Conservation (phyloP, 1,284 basidiomycete species). For the Stereum hirsutum region DNA sequence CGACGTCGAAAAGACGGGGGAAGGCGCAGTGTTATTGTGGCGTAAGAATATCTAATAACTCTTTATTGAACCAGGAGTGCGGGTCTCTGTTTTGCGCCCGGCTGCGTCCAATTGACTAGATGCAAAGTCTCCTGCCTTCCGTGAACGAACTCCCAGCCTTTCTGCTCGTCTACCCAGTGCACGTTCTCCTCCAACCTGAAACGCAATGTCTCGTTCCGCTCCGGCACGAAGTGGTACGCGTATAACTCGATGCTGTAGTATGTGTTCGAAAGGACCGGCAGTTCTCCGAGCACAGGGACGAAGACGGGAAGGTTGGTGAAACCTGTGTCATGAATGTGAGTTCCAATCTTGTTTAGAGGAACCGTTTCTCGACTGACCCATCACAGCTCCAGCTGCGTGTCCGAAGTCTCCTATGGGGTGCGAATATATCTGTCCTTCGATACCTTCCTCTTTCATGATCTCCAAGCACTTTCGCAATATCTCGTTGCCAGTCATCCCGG, state of each 20-base stretch:
- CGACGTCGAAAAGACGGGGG: too few species aligned
- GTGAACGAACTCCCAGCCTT: conserved; percentile 37
- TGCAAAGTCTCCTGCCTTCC: conserved; percentile 40
- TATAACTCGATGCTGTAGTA: conserved; percentile 46
- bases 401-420: conserved; percentile 51
- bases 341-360: neutral
- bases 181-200: conserved; percentile 42
- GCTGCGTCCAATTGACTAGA: conserved; percentile 21
- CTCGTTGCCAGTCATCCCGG: conserved; percentile 37
- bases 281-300: conserved; percentile 35
- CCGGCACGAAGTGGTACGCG: conserved; percentile 38
- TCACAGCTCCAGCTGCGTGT: conserved; percentile 43
- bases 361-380: conserved; percentile 24
- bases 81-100: too few species aligned
- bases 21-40: too few species aligned
- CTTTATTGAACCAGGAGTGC: too few species aligned
- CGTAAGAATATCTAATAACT: too few species aligned
- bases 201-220: conserved; percentile 35
- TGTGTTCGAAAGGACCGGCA: conserved; percentile 32
- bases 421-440: conserved; percentile 40
- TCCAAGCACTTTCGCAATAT: conserved; percentile 30
- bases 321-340: conserved; percentile 18
- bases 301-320: conserved; percentile 36
- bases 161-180: conserved; percentile 30
- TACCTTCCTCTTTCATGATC: conserved; percentile 33